Evolutionary conservation across 257 asterid genomes (phyloP), one percentile per base, ranked within the genome.

Genomic region (Lithospermum erythrorhizon): DNA sequence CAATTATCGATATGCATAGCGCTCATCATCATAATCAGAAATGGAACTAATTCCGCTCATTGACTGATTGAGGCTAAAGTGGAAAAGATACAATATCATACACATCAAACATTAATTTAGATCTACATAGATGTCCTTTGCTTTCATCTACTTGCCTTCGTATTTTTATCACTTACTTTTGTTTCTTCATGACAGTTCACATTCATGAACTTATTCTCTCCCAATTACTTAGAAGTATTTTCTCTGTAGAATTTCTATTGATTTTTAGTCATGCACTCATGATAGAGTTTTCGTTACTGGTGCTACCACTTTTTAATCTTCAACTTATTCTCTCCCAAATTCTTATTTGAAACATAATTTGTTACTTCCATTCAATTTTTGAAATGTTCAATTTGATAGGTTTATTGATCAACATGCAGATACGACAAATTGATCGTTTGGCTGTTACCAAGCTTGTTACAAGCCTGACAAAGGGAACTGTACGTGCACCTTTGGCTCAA

Each of bases 401-500:
- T 56, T 24, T 59, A 58, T 24, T 53, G 6, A 30, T 60, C 55
- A 51, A 65, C 64, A 57, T 64, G 74, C 85, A 90, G 97, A 90
- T 90, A 73, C 85, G 97, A 18, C 97, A 90, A 80, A 90, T 87
- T 75, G 97, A 90, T 62, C 84, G 97, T 53, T 66, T 90, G 76
- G 97, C 97, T 78, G 94, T 90, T 69, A 87, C 86, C 94, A 90
- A 90, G 78, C 82, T 87, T 75, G 95, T 90, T 68, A 78, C 87
- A 70, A 87, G 94, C 72, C 83, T 90, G 82, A 90, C 97, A n/a
- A 90, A 81, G 72, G 97, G 97, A 58, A 73, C 87, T 59, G 95
- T 87, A 65, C 94, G 97, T 54, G 84, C 97, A 53, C 95, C 97
- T 62, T 67, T 90, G 74, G 97, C 97, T 65, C 97, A 90, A 64